Conservation (phyloP, 257 asterid genomes). For the Scutellaria baicalensis region DNA sequence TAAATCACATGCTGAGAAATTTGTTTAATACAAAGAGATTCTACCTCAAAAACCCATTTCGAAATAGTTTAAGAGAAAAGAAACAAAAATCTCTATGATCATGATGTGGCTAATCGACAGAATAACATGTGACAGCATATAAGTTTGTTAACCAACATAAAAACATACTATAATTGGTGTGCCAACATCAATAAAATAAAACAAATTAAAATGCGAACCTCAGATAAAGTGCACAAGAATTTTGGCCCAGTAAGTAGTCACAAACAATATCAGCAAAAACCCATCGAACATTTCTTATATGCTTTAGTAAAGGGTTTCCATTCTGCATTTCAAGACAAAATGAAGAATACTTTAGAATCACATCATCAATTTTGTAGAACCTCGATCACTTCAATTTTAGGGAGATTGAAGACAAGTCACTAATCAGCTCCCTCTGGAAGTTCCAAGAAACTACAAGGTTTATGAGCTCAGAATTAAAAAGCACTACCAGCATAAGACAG, state of each 20-base stretch:
- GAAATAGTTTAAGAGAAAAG: background rate
- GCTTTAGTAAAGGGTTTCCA: constrained; percentile 94
- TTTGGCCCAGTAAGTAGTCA: constrained; percentile 80
- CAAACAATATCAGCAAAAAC: constrained; percentile 73
- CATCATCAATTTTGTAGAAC: background rate
- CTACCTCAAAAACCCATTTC: background rate
- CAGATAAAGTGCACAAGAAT: constrained; percentile 77
- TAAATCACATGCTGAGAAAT: background rate
- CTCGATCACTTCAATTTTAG: background rate
- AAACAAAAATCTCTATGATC: background rate
- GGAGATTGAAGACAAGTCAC: background rate
- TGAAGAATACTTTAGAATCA: background rate
- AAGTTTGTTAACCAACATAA: background rate
- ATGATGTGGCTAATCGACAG: background rate
- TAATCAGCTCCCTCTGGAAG: background rate
- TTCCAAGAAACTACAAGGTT: background rate
- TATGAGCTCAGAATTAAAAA: background rate
- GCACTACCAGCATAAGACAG: background rate
- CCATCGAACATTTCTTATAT: constrained; percentile 91
- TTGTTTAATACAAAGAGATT: background rate
- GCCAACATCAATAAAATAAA: background rate
- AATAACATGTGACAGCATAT: background rate
- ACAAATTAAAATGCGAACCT: constrained; percentile 40
- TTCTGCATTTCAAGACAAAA: constrained; percentile 49
- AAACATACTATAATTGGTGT: background rate